Evolutionary conservation across 1,284 basidiomycete genomes (phyloP), one percentile per base, ranked within the genome.

Genomic region (Prillingera fragicola): DNA sequence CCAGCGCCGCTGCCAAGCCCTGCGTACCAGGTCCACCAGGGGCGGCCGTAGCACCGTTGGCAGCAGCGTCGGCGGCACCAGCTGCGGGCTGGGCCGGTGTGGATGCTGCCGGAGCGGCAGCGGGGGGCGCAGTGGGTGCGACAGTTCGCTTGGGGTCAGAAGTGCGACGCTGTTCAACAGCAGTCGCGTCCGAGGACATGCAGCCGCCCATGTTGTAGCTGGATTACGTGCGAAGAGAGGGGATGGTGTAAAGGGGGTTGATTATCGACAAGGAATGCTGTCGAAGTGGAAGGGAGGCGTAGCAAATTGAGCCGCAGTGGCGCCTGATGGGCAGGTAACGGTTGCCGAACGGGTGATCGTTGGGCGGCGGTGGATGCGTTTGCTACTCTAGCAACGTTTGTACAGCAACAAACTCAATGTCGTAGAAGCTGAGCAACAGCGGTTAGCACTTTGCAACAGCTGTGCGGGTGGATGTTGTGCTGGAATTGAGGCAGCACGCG

Each of bases 121-220:
- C 25, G 7, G 49, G 39, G 29, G 32, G 25, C 22, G 21, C 33
- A 9, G 49, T 28, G 13, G 43, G 13, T 8, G 41, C 22, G 2
- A 46, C 12, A 5, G 34, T 44, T n/a, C 43, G 38, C 46, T 47
- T 45, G 17, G 48, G 32, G 41, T 39, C 42, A 3, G 51, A 33
- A 3, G 56, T 26, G 31, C 48, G 50, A 24, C 42, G 49, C 14
- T 55, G 50, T 14, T 47, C 38, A 3, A 50, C 41, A 13, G 49
- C 39, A 22, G 62, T 60, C 18, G 48, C 36, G 29, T 50, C 45
- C 3, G 62, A 60, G 10, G 63, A 65, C 48, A 63, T 59, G 38
- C 63, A 65, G 13, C 56, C 57, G 38, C 63, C 63, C 63, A 65
- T 65, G 33, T 10, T 57, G 54, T 21, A 40, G 28, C n/a, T n/a